Evolutionary conservation across 2,329 filamentous ascomycete species (phyloP).

Genomic region (Aspergillus neotritici): DNA sequence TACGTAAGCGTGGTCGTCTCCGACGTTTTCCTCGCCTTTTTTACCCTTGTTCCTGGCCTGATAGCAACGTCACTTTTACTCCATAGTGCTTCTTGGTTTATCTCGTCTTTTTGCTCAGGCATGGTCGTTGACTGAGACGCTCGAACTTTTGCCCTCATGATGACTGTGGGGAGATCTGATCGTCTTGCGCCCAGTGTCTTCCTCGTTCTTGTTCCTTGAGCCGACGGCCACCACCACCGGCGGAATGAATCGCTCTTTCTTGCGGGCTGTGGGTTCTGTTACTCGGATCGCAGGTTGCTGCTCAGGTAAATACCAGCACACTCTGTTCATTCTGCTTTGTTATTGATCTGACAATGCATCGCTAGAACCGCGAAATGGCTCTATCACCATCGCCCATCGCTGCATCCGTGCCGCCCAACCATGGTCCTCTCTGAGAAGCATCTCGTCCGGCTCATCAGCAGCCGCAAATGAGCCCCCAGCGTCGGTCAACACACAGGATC

Average conservation of each 20-base stretch:
- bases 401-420: not conserved
- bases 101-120: not conserved
- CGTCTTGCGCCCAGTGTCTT: slow-evolving; percentile 3
- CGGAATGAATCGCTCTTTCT: slow-evolving; percentile 30
- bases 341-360: not conserved
- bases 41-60: not conserved
- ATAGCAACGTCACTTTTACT: not conserved
- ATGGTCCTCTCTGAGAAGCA: slow-evolving; percentile 14
- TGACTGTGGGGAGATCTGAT: slow-evolving; percentile 13
- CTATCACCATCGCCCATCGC: not conserved
- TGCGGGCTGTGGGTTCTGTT: slow-evolving; percentile 15
- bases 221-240: slow-evolving; percentile 8
- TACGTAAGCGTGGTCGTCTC: slow-evolving; percentile 26
- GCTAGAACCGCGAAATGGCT: not conserved
- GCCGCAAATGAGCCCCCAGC: not conserved
- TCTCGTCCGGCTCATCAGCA: slow-evolving; percentile 10
- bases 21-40: slow-evolving; percentile 14
- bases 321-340: not conserved
- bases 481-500: not conserved
- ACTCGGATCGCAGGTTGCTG: slow-evolving; percentile 9
- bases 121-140: not conserved
- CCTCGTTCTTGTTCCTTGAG: slow-evolving; percentile 10
- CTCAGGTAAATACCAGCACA: slow-evolving; percentile 5
- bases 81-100: not conserved
- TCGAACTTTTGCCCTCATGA: slow-evolving; percentile 10